Percentiles rank a stretch among this genome's conserved stretches.
Conservation (phyloP, 1,284 basidiomycete species). For the Tremellales sp. region DNA sequence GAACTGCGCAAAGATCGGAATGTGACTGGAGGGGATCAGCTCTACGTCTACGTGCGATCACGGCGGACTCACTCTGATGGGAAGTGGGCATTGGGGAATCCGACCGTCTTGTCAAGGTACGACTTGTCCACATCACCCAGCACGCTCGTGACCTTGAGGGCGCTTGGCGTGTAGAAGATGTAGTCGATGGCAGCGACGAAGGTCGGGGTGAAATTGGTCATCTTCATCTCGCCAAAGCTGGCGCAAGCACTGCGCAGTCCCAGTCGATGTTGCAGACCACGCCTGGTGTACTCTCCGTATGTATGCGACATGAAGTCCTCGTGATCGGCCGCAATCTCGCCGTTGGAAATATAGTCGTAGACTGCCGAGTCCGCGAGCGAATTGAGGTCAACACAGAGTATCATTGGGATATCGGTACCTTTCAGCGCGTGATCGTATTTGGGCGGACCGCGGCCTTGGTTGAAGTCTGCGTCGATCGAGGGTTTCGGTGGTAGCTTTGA, state of each 20-base stretch:
- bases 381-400: conserved; percentile 95
- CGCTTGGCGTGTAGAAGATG: conserved; percentile 81
- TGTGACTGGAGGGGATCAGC: conserved; percentile 39
- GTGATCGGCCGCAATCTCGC: conserved; percentile 68
- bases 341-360: conserved; percentile 82
- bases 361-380: conserved; percentile 82
- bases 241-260: conserved; percentile 81
- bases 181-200: conserved; percentile 87
- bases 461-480: conserved; percentile 27
- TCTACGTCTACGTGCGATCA: conserved; percentile 49
- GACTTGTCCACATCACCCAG: conserved; percentile 80
- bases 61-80: conserved; percentile 79
- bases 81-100: conserved; percentile 96
- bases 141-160: conserved; percentile 76
- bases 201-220: conserved; percentile 89
- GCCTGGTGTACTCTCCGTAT: conserved; percentile 90
- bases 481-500: conserved; percentile 30
- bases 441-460: conserved; percentile 37
- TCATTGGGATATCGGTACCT: conserved; percentile 73
- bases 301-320: conserved; percentile 87
- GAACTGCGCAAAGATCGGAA: conserved; percentile 50
- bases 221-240: conserved; percentile 61
- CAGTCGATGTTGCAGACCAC: conserved; percentile 76
- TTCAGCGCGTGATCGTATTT: conserved; percentile 34
- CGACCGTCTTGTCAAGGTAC: conserved; percentile 87